Evolutionary conservation across 1,284 basidiomycete species (phyloP).

Genomic region (Afroboletus lepidellus): DNA sequence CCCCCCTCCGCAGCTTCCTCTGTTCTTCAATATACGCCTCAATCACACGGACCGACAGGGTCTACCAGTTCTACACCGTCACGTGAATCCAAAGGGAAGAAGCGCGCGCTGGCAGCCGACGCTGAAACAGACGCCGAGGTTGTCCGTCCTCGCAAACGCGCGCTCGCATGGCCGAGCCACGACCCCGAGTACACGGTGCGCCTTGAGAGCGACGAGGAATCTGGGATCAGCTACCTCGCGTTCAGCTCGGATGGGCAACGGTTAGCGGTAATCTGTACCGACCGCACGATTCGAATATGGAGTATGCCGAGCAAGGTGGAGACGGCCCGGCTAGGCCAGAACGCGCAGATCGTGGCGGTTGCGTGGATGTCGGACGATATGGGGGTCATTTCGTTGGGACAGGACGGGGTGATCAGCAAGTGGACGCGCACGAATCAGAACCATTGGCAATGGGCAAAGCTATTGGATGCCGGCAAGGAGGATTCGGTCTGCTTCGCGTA

Average conservation of each 20-base stretch:
- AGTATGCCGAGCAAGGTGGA: conserved; percentile 27
- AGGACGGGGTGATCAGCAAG: conserved; percentile 55
- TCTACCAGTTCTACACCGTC: conserved; percentile 32
- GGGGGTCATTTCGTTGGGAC: conserved; percentile 52
- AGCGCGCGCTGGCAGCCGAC: conserved; percentile 28
- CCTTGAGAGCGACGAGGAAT: conserved; percentile 44
- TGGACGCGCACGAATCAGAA: conserved; percentile 53
- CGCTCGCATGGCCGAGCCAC: conserved; percentile 42
- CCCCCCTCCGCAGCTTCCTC: conserved; percentile 22
- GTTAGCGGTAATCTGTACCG: conserved; percentile 53
- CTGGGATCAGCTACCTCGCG: conserved; percentile 42
- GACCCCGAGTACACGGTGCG: conserved; percentile 35
- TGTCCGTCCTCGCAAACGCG: conserved; percentile 34
- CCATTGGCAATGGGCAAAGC: conserved; percentile 56
- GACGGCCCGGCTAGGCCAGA: conserved; percentile 39
- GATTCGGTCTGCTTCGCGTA: conserved; percentile 56
- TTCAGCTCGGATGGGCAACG: conserved; percentile 48
- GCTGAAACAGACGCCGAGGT: conserved; percentile 25
- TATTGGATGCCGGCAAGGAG: conserved; percentile 48
- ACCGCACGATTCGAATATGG: conserved; percentile 60
- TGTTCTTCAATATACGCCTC: conserved; percentile 27
- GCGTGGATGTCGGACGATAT: conserved; percentile 57
- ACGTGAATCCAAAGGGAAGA: conserved; percentile 32
- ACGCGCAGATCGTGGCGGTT: conserved; percentile 42
- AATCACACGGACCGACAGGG: conserved; percentile 12